Conservation (phyloP, 2,329 filamentous ascomycete species). For the Aschersonia sp. region DNA sequence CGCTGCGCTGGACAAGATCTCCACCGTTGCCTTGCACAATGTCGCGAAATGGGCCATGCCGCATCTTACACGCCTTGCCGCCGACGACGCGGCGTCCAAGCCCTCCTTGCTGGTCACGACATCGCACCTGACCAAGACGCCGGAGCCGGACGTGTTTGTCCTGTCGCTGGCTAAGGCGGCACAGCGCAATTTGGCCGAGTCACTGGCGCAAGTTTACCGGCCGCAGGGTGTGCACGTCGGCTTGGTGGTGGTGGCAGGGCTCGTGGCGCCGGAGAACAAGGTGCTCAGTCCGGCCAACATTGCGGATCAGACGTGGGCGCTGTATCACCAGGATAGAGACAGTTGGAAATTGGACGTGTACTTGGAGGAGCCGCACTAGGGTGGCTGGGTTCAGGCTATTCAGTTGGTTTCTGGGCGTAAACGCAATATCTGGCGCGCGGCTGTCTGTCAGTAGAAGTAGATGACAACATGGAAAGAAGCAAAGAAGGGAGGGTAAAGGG, state of each 20-base stretch:
- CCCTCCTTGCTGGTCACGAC: slow-evolving; percentile 34
- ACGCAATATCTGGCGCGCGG: too few relatives aligned
- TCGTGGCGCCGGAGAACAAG: slow-evolving; percentile 4
- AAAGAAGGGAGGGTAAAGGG: too few relatives aligned
- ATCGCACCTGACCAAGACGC: slow-evolving; percentile 30
- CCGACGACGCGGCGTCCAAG: slow-evolving; percentile 13
- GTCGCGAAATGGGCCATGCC: slow-evolving; percentile 32
- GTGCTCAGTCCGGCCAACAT: slow-evolving; percentile 8
- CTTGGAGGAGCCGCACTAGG: neutral
- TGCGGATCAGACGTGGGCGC: slow-evolving; percentile 6
- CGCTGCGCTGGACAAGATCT: slow-evolving; percentile 17
- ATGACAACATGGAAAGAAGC: too few relatives aligned
- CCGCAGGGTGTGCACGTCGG: slow-evolving; percentile 28
- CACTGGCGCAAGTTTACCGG: slow-evolving; percentile 23
- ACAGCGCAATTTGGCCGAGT: slow-evolving; percentile 33
- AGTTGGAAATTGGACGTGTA: neutral
- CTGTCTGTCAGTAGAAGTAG: too few relatives aligned
- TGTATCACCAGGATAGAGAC: slow-evolving; percentile 6
- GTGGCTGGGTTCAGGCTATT: neutral
- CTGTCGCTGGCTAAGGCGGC: slow-evolving; percentile 35
- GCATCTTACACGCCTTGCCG: slow-evolving; percentile 18
- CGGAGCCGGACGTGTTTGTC: slow-evolving; percentile 29
- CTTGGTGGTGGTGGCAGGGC: slow-evolving; percentile 29
- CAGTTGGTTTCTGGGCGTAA: neutral
- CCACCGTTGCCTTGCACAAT: slow-evolving; percentile 30